Evolutionary conservation across 2,329 filamentous ascomycete genomes (phyloP).

Genomic region (Diplocarpon rosae): DNA sequence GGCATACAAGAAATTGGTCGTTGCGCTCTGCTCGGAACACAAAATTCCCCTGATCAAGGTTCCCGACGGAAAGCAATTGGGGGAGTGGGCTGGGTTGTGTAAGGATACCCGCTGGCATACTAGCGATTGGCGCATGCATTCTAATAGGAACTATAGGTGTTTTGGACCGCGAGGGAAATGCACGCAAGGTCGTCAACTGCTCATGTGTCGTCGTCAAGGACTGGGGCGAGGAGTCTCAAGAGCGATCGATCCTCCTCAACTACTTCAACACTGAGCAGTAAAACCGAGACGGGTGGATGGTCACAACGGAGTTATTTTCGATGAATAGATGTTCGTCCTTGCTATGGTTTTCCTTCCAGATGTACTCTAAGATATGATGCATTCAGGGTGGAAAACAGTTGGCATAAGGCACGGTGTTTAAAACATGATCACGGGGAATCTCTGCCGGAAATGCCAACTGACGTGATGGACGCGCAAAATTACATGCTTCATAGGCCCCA

Average conservation of each 20-base stretch:
- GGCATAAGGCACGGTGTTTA: constrained; percentile 20
- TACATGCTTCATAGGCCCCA: background rate
- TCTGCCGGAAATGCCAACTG: background rate
- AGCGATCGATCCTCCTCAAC: constrained; percentile 98
- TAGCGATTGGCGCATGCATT: constrained; percentile 19
- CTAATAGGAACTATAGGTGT: constrained; percentile 52
- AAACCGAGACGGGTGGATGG: constrained; percentile 24
- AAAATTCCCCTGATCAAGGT: constrained; percentile 99
- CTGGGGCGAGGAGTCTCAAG: constrained; percentile 99
- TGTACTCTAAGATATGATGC: constrained; percentile 26
- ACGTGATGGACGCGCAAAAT: constrained; percentile 2
- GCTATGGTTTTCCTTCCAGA: constrained; percentile 20
- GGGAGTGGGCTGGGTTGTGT: constrained; percentile 99
- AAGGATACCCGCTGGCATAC: constrained; percentile 37
- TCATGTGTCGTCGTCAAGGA: constrained; percentile 99
- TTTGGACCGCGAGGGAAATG: constrained; percentile 97
- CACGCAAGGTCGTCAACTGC: constrained; percentile 99
- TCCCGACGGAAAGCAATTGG: constrained; percentile 97
- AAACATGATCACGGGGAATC: background rate
- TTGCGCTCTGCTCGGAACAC: constrained; percentile 97
- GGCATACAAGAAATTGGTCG: constrained; percentile 99
- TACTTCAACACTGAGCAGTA: constrained; percentile 96
- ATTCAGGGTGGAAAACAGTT: constrained; percentile 23
- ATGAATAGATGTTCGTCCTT: constrained; percentile 24
- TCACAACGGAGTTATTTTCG: constrained; percentile 22